These are phyloP conservation scores for Lipomyces yarrowii DNA, from an alignment of 1,139 yeast genomes.

Conservation along the genomic window DNA sequence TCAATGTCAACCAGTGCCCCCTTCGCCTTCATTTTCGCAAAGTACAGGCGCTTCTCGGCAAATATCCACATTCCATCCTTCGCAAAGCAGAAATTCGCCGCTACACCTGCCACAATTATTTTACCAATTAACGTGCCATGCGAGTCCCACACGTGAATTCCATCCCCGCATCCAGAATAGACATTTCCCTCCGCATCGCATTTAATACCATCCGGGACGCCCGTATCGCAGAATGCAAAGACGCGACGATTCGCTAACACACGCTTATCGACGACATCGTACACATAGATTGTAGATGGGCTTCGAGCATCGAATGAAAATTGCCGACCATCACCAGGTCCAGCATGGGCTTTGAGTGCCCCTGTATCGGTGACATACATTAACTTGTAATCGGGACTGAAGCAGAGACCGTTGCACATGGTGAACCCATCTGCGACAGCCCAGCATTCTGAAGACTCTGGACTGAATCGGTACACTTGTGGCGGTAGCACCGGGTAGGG, in stretches of 20 bases:
- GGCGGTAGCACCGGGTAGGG: constrained; percentile 27
- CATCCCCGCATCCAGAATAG: constrained; percentile 38
- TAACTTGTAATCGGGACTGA: constrained; percentile 28
- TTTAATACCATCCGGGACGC: constrained; percentile 40
- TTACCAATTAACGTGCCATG: constrained; percentile 37
- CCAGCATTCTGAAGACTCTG: constrained; percentile 16
- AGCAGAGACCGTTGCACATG: constrained; percentile 31
- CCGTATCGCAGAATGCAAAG: constrained; percentile 31
- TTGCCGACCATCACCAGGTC: constrained; percentile 26
- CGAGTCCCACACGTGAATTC: constrained; percentile 38
- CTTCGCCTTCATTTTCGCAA: constrained; percentile 12
- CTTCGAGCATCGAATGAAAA: constrained; percentile 12
- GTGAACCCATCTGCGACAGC: constrained; percentile 24
- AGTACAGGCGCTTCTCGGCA: constrained; percentile 22
- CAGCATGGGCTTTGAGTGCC: constrained; percentile 26
- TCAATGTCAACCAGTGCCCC: constrained; percentile 27
- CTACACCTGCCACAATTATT: constrained; percentile 34
- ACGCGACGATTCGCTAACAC: constrained; percentile 3
- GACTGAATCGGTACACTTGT: constrained; percentile 26
- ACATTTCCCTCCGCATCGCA: constrained; percentile 37
- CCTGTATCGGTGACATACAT: constrained; percentile 31
- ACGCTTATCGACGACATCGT: constrained; percentile 18
- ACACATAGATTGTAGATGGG: constrained; percentile 28
- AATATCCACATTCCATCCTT: constrained; percentile 29
- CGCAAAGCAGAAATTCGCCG: constrained; percentile 37